Evolutionary conservation across 1,139 yeast species (phyloP).

Genomic region (Kluyveromyces sp.): DNA sequence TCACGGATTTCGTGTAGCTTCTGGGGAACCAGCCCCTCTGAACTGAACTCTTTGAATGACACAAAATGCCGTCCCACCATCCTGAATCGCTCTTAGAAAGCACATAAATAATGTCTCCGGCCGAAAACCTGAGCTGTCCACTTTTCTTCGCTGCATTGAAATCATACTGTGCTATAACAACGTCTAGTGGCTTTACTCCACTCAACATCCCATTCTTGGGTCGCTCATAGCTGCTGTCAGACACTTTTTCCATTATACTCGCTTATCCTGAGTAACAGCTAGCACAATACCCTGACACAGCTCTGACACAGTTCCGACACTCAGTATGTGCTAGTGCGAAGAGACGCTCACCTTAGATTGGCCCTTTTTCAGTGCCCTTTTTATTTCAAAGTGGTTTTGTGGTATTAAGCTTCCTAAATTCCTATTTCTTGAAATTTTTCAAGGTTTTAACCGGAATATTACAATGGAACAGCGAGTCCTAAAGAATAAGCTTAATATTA

Average conservation of each 20-base stretch:
- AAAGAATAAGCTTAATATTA: no score
- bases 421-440: no score
- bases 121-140: constrained; percentile 16
- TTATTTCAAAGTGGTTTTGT: no score
- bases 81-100: constrained; percentile 47
- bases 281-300: no score
- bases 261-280: no score
- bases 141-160: constrained; percentile 14
- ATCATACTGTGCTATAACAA: constrained; percentile 26
- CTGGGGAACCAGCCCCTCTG: constrained; percentile 75
- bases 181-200: constrained; percentile 16
- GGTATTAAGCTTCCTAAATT: no score
- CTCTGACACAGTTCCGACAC: no score
- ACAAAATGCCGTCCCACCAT: constrained; percentile 72
- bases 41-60: constrained; percentile 27
- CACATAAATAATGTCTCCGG: constrained; percentile 34
- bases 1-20: constrained; percentile 35
- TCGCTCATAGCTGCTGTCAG: background rate
- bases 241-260: constrained; percentile 1
- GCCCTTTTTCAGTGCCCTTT: no score
- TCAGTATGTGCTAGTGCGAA: no score
- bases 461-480: no score
- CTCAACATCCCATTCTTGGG: constrained; percentile 1
- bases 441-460: no score
- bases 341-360: no score